phyloP scores from a whole-genome alignment of 2,329 filamentous ascomycete species.

The Allantophomopsis lycopodina region DNA sequence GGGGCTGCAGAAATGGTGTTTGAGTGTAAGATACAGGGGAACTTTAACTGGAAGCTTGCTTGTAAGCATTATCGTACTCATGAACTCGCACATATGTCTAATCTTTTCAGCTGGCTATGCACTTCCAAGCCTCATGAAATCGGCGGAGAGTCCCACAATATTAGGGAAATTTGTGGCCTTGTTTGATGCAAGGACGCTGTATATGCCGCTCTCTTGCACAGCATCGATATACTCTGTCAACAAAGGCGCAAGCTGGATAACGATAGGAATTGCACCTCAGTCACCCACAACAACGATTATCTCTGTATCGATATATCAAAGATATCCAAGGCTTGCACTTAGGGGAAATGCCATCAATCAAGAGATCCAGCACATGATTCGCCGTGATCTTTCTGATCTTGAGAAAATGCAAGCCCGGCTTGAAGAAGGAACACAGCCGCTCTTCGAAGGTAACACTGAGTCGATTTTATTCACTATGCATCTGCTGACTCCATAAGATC shows the following conservation, averaged over 20 bases:
- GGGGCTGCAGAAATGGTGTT: constrained; percentile 6
- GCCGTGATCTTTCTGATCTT: not conserved
- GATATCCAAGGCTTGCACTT: not conserved
- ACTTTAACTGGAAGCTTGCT: constrained; percentile 15
- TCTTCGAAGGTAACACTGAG: not conserved
- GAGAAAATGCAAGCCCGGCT: not conserved
- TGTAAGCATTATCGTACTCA: constrained; percentile 5
- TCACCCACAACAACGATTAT: not conserved
- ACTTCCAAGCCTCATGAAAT: not conserved
- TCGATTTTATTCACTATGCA: not conserved
- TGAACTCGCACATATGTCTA: not conserved
- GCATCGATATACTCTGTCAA: too few relatives aligned
- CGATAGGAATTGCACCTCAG: not conserved
- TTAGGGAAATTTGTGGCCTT: not conserved
- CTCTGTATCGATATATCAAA: not conserved
- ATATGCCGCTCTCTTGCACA: not conserved
- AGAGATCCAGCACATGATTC: not conserved
- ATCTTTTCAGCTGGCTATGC: constrained; percentile 2
- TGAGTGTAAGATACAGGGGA: constrained; percentile 12
- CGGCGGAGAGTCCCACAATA: too few relatives aligned
- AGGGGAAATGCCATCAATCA: not conserved
- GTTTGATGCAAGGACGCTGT: not conserved
- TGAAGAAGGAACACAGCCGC: not conserved
- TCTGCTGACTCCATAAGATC: not conserved
- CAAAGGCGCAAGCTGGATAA: not conserved